Evolutionary conservation across 495 filamentous ascomycete genomes (phyloP).

Genomic region (Daldinia childiae): DNA sequence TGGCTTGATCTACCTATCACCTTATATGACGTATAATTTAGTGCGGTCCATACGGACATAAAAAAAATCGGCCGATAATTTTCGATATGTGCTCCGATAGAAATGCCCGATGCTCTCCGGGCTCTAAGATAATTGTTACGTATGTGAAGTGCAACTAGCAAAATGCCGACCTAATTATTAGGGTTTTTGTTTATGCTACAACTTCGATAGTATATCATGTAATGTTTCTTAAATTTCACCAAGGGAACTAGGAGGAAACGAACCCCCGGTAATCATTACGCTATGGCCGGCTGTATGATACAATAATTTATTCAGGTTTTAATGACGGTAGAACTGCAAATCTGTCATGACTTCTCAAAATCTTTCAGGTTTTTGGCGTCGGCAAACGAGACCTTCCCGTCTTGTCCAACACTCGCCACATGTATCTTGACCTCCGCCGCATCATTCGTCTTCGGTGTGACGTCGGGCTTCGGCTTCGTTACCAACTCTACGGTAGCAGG

Average conservation of each 20-base stretch:
- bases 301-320: not conserved
- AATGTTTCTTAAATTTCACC: not conserved
- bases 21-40: not conserved
- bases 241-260: not conserved
- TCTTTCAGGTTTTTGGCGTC: constrained; percentile 65
- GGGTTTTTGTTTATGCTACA: not conserved
- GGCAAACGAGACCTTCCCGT: constrained; percentile 76
- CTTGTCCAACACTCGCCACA: constrained; percentile 67
- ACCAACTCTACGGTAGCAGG: constrained; percentile 59
- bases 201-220: not conserved
- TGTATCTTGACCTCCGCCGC: constrained; percentile 48
- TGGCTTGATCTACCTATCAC: too few species aligned
- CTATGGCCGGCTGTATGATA: constrained; percentile 14
- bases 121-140: not conserved
- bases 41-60: not conserved
- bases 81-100: not conserved
- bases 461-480: constrained; percentile 52
- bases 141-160: not conserved
- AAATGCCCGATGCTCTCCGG: not conserved
- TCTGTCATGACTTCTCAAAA: constrained; percentile 52
- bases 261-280: not conserved
- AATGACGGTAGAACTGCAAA: not conserved
- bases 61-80: not conserved
- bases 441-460: constrained; percentile 47
- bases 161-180: not conserved